These are phyloP conservation scores for Dalbergia cochinchinensis DNA, from an alignment of 306 rosid genomes.

Conservation along the genomic window DNA sequence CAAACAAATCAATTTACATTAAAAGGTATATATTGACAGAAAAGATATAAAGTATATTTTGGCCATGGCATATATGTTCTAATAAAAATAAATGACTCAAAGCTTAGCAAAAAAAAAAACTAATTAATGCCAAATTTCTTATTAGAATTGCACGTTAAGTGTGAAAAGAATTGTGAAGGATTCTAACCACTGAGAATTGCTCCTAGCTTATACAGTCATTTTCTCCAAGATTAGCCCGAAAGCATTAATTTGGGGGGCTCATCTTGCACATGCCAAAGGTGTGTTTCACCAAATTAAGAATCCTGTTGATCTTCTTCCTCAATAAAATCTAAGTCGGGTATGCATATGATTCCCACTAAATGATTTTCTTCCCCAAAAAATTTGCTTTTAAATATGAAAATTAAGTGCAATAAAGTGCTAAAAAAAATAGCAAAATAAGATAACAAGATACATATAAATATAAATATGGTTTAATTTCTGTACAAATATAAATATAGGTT, in stretches of 20 bases:
- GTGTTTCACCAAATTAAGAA: slow-evolving; percentile 52
- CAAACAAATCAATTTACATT: neutral
- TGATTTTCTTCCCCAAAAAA: neutral
- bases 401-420: neutral
- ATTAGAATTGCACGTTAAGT: neutral
- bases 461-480: too few species aligned
- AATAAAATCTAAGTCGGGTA: slow-evolving; percentile 12
- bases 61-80: neutral
- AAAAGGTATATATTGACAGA: neutral
- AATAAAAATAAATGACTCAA: slow-evolving; percentile 8
- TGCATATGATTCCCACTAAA: slow-evolving; percentile 9
- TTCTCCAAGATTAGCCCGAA: slow-evolving; percentile 17
- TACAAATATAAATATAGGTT: neutral
- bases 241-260: slow-evolving; percentile 25
- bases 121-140: neutral
- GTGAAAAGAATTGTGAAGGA: neutral
- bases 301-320: slow-evolving; percentile 25
- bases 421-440: neutral
- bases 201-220: neutral
- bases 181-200: neutral
- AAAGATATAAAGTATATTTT: neutral
- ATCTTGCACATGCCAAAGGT: slow-evolving; percentile 40
- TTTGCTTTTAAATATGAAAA: slow-evolving; percentile 11
- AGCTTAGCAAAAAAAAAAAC: neutral
- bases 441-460: neutral